These are phyloP conservation scores for Nothophaeocryptopus gaeumannii DNA, from an alignment of 2,329 filamentous ascomycete species.

Conservation along the genomic window DNA sequence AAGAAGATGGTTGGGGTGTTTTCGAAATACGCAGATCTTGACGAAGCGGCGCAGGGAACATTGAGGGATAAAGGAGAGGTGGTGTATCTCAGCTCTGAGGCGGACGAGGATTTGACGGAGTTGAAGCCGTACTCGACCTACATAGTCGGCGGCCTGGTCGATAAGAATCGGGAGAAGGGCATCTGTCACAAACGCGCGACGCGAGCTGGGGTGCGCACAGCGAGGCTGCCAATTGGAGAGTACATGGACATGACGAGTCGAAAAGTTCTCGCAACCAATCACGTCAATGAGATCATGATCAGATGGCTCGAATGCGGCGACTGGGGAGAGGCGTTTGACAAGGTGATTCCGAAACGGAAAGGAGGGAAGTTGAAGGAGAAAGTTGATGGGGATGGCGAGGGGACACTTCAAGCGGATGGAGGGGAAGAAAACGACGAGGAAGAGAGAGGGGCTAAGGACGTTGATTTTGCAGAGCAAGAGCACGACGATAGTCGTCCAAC, in stretches of 20 bases:
- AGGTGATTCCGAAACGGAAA: slow-evolving; percentile 87
- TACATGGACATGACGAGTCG: slow-evolving; percentile 89
- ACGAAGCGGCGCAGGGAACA: slow-evolving; percentile 18
- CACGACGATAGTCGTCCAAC: no score
- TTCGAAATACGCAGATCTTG: slow-evolving; percentile 22
- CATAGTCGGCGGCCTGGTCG: slow-evolving; percentile 89
- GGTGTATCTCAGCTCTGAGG: slow-evolving; percentile 89
- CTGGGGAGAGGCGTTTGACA: slow-evolving; percentile 86
- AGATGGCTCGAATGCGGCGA: slow-evolving; percentile 86
- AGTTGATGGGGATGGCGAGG: slow-evolving; percentile 10
- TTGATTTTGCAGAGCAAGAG: no score
- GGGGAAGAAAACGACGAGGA: slow-evolving; percentile 5
- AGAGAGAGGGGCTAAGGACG: slow-evolving; percentile 12
- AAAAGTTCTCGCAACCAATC: slow-evolving; percentile 85
- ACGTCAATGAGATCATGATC: slow-evolving; percentile 95
- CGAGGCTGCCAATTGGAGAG: slow-evolving; percentile 89
- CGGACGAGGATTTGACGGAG: slow-evolving; percentile 75
- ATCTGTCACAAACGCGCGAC: slow-evolving; percentile 82
- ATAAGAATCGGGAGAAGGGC: slow-evolving; percentile 94
- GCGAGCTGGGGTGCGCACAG: slow-evolving; percentile 75
- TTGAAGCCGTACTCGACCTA: slow-evolving; percentile 88
- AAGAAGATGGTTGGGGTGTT: slow-evolving; percentile 31
- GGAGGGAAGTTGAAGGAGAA: slow-evolving; percentile 62
- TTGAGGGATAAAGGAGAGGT: slow-evolving; percentile 52
- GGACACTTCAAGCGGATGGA: no score